These are phyloP conservation scores for Cystobasidium tubakii DNA, from an alignment of 768 basidiomycete species.

Conservation along the genomic window DNA sequence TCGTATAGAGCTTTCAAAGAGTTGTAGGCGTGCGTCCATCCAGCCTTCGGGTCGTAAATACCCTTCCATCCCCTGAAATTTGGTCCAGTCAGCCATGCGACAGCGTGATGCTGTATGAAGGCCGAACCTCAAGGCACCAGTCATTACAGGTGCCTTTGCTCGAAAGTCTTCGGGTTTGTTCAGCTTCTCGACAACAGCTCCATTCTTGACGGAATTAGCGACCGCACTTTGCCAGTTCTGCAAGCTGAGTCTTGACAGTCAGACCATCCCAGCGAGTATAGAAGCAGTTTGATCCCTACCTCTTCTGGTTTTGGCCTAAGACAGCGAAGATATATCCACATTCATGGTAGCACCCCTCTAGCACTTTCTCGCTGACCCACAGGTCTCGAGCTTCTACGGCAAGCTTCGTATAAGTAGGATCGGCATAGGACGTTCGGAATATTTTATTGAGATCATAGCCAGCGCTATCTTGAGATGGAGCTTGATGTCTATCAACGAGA, in stretches of 20 bases:
- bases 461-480: slow-evolving; percentile 23
- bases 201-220: slow-evolving; percentile 22
- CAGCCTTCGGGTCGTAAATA: slow-evolving; percentile 30
- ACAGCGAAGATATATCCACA: slow-evolving; percentile 37
- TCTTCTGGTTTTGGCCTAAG: slow-evolving; percentile 13
- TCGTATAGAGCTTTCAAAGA: slow-evolving; percentile 18
- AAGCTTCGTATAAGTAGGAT: slow-evolving; percentile 3
- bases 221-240: slow-evolving; percentile 31
- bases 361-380: slow-evolving; percentile 17
- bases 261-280: neutral
- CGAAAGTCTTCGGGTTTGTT: slow-evolving; percentile 1
- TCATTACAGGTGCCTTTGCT: slow-evolving; percentile 27
- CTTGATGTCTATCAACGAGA: slow-evolving; percentile 29
- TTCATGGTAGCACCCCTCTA: slow-evolving; percentile 26
- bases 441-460: slow-evolving; percentile 38
- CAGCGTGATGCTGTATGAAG: too few species aligned
- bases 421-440: neutral
- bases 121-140: slow-evolving; percentile 16
- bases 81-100: too few species aligned
- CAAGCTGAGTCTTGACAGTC: neutral
- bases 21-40: slow-evolving; percentile 35
- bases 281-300: neutral
- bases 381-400: slow-evolving; percentile 27
- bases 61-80: slow-evolving; percentile 36
- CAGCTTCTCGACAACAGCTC: slow-evolving; percentile 13